These are phyloP conservation scores for Solanum gracilifrons DNA, from an alignment of 257 asterid species.

Conservation along the genomic window DNA sequence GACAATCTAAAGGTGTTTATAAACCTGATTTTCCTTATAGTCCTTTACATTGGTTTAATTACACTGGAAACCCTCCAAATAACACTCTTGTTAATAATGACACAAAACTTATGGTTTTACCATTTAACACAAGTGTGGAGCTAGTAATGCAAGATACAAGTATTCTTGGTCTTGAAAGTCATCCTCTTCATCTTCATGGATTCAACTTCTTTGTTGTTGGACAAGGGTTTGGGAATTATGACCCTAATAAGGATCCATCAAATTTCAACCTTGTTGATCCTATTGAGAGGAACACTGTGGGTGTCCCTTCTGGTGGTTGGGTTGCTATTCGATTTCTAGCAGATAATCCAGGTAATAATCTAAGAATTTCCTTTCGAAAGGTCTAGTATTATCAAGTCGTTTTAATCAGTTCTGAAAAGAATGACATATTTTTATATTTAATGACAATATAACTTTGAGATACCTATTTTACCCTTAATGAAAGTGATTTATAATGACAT, in stretches of 20 bases:
- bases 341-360: slow-evolving; percentile 47
- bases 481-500: not conserved
- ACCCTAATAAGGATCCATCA: not conserved
- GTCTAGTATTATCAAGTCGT: not conserved
- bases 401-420: not conserved
- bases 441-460: not conserved
- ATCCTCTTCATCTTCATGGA: not conserved
- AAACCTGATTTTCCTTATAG: slow-evolving; percentile 32
- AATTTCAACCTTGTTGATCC: not conserved
- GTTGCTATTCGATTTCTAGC: slow-evolving; percentile 50
- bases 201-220: not conserved
- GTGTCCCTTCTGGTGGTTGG: slow-evolving; percentile 61
- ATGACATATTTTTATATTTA: not conserved
- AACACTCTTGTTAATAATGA: slow-evolving; percentile 36
- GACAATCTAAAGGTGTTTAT: slow-evolving; percentile 21
- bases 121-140: not conserved
- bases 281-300: slow-evolving; percentile 8
- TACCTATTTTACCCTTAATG: not conserved
- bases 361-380: not conserved
- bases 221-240: not conserved
- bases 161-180: not conserved
- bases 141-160: not conserved
- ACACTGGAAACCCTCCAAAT: slow-evolving; percentile 44
- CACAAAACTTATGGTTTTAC: slow-evolving; percentile 33
- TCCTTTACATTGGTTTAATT: slow-evolving; percentile 41